These are phyloP conservation scores for Monosporozyma servazzii DNA, from an alignment of 805 yeast species.

Conservation along the genomic window DNA sequence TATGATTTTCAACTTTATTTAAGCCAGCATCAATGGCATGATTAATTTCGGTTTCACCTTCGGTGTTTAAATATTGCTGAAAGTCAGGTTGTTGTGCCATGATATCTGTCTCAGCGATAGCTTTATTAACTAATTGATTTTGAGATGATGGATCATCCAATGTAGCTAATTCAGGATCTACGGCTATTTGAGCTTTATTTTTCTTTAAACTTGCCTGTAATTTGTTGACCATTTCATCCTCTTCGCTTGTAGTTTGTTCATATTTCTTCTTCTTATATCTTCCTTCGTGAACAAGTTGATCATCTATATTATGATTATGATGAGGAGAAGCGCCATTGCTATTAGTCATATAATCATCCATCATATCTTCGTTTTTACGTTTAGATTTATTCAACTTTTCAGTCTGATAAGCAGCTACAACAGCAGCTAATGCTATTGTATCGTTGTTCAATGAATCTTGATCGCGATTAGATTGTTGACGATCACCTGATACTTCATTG, in stretches of 20 bases:
- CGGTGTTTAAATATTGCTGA: conserved; percentile 29
- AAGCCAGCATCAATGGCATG: neutral
- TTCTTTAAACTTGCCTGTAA: neutral
- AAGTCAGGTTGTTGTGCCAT: conserved; percentile 40
- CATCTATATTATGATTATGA: neutral
- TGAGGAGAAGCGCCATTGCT: neutral
- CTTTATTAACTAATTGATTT: conserved; percentile 60
- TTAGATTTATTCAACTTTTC: conserved; percentile 11
- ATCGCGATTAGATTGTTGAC: conserved; percentile 1
- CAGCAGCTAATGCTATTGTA: conserved; percentile 27
- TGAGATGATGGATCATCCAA: conserved; percentile 39
- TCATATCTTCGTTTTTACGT: conserved; percentile 8
- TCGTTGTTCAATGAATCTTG: conserved; percentile 1
- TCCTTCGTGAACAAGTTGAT: neutral
- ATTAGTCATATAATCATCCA: conserved; percentile 3
- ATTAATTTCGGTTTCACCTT: conserved; percentile 13
- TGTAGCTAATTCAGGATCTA: conserved; percentile 51
- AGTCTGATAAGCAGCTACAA: conserved; percentile 27
- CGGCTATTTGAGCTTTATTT: conserved; percentile 30
- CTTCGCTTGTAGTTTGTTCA: conserved; percentile 2
- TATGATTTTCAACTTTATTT: neutral
- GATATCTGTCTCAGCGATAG: conserved; percentile 59
- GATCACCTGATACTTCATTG: neutral
- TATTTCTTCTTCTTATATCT: conserved; percentile 10
- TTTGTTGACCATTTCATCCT: conserved; percentile 6